Evolutionary conservation across 495 filamentous ascomycete genomes (phyloP), one percentile per base, ranked within the genome.

Genomic region (Podospora bellae-mahoneyi): DNA sequence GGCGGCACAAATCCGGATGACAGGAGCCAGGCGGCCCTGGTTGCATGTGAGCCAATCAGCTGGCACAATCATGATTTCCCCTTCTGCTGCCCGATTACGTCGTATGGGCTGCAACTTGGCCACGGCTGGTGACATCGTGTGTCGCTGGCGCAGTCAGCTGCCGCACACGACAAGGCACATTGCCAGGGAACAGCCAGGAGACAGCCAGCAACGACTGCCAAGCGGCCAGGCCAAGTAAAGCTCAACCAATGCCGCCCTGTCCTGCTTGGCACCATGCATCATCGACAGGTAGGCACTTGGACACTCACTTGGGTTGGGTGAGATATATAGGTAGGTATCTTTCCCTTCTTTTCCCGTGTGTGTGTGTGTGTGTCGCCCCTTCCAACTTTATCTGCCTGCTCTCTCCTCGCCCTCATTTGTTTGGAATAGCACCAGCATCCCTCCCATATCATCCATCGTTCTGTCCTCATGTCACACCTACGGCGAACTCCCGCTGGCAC

Each of bases 401-500:
- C 9, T 16, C 39, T 48, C 39, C 6, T 10, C 13, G 39, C 9
- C 15, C 13, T 48, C 9, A 48, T 48, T 13, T 48, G 39, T 3
- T 48, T 23, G 1, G 1, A 23, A 23, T 23, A 23, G 23, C 23
- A 23, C 23, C 23, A 23, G 23, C 23, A 23, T 23, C 23, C 1
- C 23, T 23, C 23, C 23, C 23, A 23, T 23, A 48, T 48, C 39
- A 48, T 13, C 39, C 2, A 0, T 9, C 39, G 9, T 48, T 13
- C 39, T 13, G 39, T 10, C 15, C 15, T 13, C 56, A 66, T 66
- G 65, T 44, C 65, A 16, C 61, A 39, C 28, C 18, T 39, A 59
- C 65, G 65, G 13, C 20, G 39, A 20, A 60, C 59, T 2, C 65
- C 34, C 4, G 44, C 32, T 32, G 68, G 23, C 20, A 65, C 60